Evolutionary conservation across 2,329 filamentous ascomycete genomes (phyloP).

Genomic region (Diaporthe sp.): DNA sequence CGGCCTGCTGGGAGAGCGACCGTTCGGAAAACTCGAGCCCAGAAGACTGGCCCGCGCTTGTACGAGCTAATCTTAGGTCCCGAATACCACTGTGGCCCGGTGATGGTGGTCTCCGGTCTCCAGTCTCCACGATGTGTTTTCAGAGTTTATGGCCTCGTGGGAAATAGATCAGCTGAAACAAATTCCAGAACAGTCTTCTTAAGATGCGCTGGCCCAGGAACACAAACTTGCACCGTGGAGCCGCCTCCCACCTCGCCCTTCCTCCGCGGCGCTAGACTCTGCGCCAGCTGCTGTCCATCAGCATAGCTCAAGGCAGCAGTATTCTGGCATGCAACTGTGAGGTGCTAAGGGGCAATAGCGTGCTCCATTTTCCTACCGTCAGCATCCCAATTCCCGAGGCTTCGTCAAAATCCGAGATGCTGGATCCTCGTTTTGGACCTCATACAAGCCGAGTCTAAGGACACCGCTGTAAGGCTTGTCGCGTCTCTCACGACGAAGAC

Average conservation of each 20-base stretch:
- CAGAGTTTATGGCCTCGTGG: conserved; percentile 6
- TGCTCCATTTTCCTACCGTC: neutral
- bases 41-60: neutral
- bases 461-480: neutral
- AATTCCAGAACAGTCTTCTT: conserved; percentile 16
- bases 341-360: neutral
- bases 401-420: neutral
- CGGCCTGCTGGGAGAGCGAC: conserved; percentile 16
- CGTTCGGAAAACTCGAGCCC: neutral
- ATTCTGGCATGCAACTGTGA: neutral
- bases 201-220: neutral
- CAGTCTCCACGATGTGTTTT: neutral
- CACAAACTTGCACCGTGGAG: neutral
- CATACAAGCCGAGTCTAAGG: neutral
- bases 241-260: neutral
- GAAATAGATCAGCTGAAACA: conserved; percentile 18
- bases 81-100: conserved; percentile 5
- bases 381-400: neutral
- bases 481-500: neutral
- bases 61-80: conserved; percentile 13
- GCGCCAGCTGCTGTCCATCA: neutral
- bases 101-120: conserved; percentile 18
- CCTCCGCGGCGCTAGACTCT: conserved; percentile 9
- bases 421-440: neutral
- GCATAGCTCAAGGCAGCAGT: conserved; percentile 10